phyloP scores from a whole-genome alignment of 305 asterid genomes.

The Euphrasia arctica region DNA sequence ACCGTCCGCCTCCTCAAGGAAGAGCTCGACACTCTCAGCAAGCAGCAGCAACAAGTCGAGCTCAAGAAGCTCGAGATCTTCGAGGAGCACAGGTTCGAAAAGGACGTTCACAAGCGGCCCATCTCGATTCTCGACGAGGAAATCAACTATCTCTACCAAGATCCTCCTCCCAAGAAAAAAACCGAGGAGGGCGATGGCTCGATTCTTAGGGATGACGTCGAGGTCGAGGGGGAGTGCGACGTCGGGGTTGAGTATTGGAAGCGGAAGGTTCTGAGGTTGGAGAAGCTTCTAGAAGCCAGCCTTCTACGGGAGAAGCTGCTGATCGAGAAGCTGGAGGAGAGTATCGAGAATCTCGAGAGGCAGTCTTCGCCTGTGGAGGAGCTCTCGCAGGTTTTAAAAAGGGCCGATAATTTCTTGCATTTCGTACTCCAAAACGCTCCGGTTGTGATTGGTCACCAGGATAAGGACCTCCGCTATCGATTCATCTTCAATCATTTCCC shows the following conservation, averaged over 20 bases:
- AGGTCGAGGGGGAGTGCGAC: constrained; percentile 69
- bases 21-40: constrained; percentile 78
- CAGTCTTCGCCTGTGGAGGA: constrained; percentile 90
- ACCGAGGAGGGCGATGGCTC: constrained; percentile 25
- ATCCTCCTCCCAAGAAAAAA: constrained; percentile 48
- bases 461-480: constrained; percentile 79
- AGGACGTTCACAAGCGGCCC: constrained; percentile 73
- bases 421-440: constrained; percentile 93
- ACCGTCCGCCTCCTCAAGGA: constrained; percentile 78
- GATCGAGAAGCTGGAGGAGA: constrained; percentile 68
- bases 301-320: constrained; percentile 51
- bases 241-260: constrained; percentile 62
- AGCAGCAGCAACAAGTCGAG: constrained; percentile 81
- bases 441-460: constrained; percentile 95
- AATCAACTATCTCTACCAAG: constrained; percentile 51
- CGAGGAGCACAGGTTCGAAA: constrained; percentile 79
- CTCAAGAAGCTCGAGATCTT: constrained; percentile 85
- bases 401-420: constrained; percentile 91
- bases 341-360: constrained; percentile 72
- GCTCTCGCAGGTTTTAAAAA: constrained; percentile 61
- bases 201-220: constrained; percentile 42
- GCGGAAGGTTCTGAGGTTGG: constrained; percentile 57
- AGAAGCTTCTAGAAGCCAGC: constrained; percentile 70
- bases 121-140: constrained; percentile 76
- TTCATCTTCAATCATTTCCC: constrained; percentile 97